Percentiles rank a stretch among this genome's conserved stretches.
These are phyloP conservation scores for Candida peoriensis DNA, from an alignment of 805 yeast species.

Conservation along the genomic window DNA sequence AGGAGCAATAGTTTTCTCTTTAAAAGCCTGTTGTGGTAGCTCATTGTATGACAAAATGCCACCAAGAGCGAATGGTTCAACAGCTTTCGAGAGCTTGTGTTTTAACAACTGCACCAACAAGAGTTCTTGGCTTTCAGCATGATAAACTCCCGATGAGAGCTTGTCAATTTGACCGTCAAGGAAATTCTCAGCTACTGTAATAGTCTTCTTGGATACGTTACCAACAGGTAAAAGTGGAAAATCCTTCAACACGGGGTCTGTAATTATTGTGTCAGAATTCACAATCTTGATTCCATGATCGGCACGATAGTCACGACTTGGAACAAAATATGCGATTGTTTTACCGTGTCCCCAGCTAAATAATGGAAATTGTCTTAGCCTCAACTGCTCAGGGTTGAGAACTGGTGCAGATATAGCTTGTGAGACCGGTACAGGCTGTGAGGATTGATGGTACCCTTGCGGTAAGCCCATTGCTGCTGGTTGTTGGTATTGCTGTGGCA, in stretches of 20 bases:
- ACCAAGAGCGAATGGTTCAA: conserved; percentile 18
- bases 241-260: conserved; percentile 27
- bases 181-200: conserved; percentile 22
- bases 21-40: background rate
- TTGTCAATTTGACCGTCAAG: conserved; percentile 18
- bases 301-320: conserved; percentile 27
- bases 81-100: conserved; percentile 16
- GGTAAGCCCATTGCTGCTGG: conserved; percentile 12
- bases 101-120: conserved; percentile 44
- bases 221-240: conserved; percentile 34
- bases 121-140: conserved; percentile 61
- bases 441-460: background rate
- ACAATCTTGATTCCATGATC: conserved; percentile 31
- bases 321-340: conserved; percentile 38
- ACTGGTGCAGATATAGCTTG: conserved; percentile 21
- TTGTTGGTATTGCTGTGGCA: conserved; percentile 1
- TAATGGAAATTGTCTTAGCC: conserved; percentile 66
- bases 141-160: conserved; percentile 25
- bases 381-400: conserved; percentile 49
- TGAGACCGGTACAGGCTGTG: too few species aligned
- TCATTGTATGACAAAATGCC: conserved; percentile 18
- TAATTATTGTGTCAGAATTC: conserved; percentile 28
- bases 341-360: conserved; percentile 58
- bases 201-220: conserved; percentile 21
- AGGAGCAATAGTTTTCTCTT: conserved; percentile 8